Evolutionary conservation across 1,139 yeast species (phyloP), one percentile per base, ranked within the genome.

Genomic region (Saccharomyces hybrid): DNA sequence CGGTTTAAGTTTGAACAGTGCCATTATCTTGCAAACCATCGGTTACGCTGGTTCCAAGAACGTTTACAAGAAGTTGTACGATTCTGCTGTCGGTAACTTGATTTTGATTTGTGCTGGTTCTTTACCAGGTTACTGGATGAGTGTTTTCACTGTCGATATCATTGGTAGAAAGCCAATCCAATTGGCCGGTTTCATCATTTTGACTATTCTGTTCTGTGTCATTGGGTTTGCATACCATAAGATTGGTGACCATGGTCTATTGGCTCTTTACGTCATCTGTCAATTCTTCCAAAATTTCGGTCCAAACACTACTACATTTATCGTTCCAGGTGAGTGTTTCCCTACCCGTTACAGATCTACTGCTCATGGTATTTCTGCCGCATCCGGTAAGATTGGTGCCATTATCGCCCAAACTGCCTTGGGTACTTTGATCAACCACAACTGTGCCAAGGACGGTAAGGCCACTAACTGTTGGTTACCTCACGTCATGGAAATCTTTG

Each of bases 261-360:
- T 88, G 63, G 96, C 83, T 54, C 74, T 88, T 57, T 88, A 86
- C 76, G 82, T 87, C 63, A 71, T 88, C 57, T 81, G 85, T 61
- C 95, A 88, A 76, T 86, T 88, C 71, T 88, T 88, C 84, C 83
- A 84, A 73, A 88, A 88, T 73, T 88, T 88, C 65, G 96, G 96
- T 70, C 98, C 99, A 70, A 93, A 93, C 80, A 82, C 91, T 58
- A 95, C 98, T 52, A 93, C 99, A 56, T 93, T 93, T 75, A 81
- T 93, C 67, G 83, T 89, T 66, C 98, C 99, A 51, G 99, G 98
- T 73, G 99, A 93, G 78, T 80, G 84, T 68, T 93, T 80, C 88
- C 99, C 99, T 70, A 93, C 99, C 51, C 82, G 95, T 75, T 89
- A 90, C 77, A 88, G 99, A 82, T 93, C 98, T 48, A 85, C 97